Evolutionary conservation across 371 early-diverging fungal genomes (phyloP).

Genomic region (Syncephalastrum contaminatum): DNA sequence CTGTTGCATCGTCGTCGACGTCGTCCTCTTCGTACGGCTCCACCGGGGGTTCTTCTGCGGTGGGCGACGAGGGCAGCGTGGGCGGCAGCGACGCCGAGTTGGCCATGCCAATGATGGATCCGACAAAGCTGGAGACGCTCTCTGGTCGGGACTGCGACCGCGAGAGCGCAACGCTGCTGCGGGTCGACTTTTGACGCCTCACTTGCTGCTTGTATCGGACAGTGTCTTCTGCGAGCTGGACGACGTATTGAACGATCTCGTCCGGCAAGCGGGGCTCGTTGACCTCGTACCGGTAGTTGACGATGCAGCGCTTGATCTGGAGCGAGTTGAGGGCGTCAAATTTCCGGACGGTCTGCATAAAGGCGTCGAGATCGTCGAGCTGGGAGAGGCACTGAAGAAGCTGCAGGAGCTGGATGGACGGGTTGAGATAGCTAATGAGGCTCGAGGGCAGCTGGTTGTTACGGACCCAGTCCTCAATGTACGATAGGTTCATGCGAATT

Average conservation of each 20-base stretch:
- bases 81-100: conserved; percentile 18
- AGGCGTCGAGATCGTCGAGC: conserved; percentile 60
- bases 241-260: conserved; percentile 72
- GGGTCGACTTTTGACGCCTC: conserved; percentile 20
- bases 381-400: conserved; percentile 79
- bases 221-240: conserved; percentile 63
- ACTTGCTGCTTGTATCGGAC: conserved; percentile 52
- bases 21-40: conserved; percentile 23
- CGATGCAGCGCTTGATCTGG: conserved; percentile 74
- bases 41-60: conserved; percentile 16
- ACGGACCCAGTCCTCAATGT: conserved; percentile 83
- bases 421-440: conserved; percentile 49
- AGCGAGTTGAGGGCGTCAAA: conserved; percentile 64
- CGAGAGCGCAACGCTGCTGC: conserved; percentile 28
- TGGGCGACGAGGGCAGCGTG: conserved; percentile 18
- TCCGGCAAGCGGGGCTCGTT: conserved; percentile 71
- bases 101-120: conserved; percentile 25
- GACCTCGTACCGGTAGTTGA: conserved; percentile 85
- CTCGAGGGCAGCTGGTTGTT: conserved; percentile 51
- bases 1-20: conserved; percentile 32
- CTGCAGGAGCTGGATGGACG: conserved; percentile 76
- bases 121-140: conserved; percentile 29
- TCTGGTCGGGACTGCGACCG: conserved; percentile 32
- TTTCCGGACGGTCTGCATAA: conserved; percentile 67
- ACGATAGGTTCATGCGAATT: conserved; percentile 82